Evolutionary conservation across 805 yeast species (phyloP), one percentile per base, ranked within the genome.

Genomic region (Ogataea pignaliae): DNA sequence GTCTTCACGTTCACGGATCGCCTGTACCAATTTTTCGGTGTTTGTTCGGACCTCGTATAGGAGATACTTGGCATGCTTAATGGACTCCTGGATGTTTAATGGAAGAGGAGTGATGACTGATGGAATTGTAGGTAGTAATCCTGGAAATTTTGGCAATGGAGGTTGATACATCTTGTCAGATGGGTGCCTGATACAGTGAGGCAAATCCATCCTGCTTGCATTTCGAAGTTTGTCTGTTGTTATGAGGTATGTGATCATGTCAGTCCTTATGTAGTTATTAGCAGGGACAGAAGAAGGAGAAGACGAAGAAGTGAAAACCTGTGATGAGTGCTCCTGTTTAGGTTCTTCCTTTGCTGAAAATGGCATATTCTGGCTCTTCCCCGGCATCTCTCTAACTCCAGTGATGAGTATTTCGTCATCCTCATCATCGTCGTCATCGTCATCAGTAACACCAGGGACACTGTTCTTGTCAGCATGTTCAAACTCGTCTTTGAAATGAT

Each of bases 391-490:
- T 7, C 39, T 12, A 13, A 39, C 16, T 8, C 45, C 45, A 10
- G 39, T 38, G 14, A 43, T 38, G 26, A 30, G n/a, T n/a, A 39
- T 35, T 10, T 43, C 46, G 32, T 43, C 40, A 34, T 42, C 43
- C 10, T 29, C 8, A 3, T 41, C 48, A 11, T 42, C 48, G 14
- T 43, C 52, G 17, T 13, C 39, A 14, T 50, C 53, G 2, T 31
- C 30, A 3, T 17, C 9, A 17, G 17, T 8, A 30, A 9, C 14
- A 30, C 14, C 9, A 30, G 10, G 33, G 13, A 3, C 14, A 30
- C 9, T 30, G 13, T 9, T 30, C 33, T 13, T 30, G 14, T 29
- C 11, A 10, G 31, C 31, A 29, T 30, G 33, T 6, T 30, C 14
- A 9, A 13, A 30, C 13, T 30, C 14, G 10, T 30, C 14, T 12